These are phyloP conservation scores for Gossypium aridum DNA, from an alignment of 441 rosid species.

Conservation along the genomic window DNA sequence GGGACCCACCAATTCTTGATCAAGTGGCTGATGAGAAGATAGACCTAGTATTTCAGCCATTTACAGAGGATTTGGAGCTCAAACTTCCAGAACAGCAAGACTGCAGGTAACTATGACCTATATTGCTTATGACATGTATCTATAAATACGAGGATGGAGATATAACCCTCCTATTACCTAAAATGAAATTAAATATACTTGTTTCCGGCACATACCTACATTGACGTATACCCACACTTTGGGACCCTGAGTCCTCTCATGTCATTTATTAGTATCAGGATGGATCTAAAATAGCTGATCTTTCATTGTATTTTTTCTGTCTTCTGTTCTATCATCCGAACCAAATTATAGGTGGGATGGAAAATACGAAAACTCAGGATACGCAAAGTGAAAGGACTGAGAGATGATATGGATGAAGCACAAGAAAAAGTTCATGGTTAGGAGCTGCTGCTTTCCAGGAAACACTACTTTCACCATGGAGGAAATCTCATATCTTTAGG, in stretches of 20 bases:
- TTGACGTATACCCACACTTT: too few species aligned
- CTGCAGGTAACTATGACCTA: constrained; percentile 37
- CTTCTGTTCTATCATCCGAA: background rate
- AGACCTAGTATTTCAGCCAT: constrained; percentile 53
- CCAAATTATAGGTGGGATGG: constrained; percentile 67
- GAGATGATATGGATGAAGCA: constrained; percentile 2
- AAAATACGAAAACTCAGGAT: constrained; percentile 54
- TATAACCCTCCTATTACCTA: background rate
- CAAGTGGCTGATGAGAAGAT: constrained; percentile 51
- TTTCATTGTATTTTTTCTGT: background rate
- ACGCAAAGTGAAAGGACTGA: constrained; percentile 21
- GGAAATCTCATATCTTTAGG: background rate
- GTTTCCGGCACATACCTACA: background rate
- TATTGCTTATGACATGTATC: background rate
- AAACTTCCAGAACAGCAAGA: constrained; percentile 58
- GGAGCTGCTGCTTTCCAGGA: background rate
- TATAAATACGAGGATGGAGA: background rate
- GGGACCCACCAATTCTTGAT: constrained; percentile 65
- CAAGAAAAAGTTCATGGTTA: background rate
- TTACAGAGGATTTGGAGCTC: constrained; percentile 56
- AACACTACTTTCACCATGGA: background rate
- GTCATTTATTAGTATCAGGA: background rate
- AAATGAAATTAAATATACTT: background rate
- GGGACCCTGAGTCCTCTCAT: background rate
- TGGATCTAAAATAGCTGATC: background rate